phyloP scores from a whole-genome alignment of 306 rosid species.

The Inga laurina region DNA sequence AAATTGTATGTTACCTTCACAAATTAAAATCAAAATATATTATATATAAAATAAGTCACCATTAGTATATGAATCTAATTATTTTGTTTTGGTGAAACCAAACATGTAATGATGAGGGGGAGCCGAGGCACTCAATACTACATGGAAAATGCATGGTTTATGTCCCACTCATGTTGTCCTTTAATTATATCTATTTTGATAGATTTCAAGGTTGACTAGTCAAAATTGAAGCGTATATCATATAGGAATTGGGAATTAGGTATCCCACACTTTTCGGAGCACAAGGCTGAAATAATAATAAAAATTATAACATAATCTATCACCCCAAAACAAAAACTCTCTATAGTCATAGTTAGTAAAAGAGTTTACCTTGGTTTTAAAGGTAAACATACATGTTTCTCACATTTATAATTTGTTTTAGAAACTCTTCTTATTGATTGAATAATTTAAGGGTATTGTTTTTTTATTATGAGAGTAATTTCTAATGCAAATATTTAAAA shows the following conservation, averaged over 20 bases:
- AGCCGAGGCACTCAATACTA: background rate
- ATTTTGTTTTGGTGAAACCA: background rate
- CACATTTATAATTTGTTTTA: too few relatives aligned
- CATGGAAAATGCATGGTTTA: background rate
- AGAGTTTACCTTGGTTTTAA: too few relatives aligned
- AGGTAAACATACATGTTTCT: too few relatives aligned
- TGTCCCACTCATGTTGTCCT: background rate
- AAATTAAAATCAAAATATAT: too few relatives aligned
- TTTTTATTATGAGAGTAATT: too few relatives aligned
- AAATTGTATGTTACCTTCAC: background rate
- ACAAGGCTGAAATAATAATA: background rate
- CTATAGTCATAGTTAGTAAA: too few relatives aligned
- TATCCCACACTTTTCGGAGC: background rate
- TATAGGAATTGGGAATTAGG: background rate
- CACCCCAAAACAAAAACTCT: too few relatives aligned
- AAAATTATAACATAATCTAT: too few relatives aligned
- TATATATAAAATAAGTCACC: background rate
- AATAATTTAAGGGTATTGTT: too few relatives aligned
- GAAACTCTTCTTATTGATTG: too few relatives aligned
- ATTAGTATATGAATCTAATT: background rate
- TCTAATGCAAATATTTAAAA: too few relatives aligned
- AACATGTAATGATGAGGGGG: background rate
- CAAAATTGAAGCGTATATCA: background rate
- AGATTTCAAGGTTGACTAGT: background rate
- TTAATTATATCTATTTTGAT: background rate